These are phyloP conservation scores for Populus tremula DNA, from an alignment of 345 rosid species.

Conservation along the genomic window DNA sequence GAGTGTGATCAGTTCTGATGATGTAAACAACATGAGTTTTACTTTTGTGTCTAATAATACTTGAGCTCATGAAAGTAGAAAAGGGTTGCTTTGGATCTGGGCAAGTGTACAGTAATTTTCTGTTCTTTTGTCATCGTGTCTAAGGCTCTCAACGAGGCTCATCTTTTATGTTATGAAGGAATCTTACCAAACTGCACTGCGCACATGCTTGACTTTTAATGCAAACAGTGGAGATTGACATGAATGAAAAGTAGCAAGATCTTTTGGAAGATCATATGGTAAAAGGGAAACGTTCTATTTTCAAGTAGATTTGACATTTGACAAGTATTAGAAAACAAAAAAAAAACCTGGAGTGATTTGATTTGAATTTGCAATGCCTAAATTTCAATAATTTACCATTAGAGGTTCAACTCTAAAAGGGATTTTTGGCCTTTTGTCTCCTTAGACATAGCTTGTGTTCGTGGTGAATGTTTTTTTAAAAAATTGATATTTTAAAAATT, in stretches of 20 bases:
- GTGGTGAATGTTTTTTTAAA: too few relatives aligned
- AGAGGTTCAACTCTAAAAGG: too few relatives aligned
- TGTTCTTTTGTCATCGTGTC: neutral
- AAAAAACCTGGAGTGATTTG: neutral
- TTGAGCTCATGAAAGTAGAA: neutral
- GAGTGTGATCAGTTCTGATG: slow-evolving; percentile 4
- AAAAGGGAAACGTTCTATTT: neutral
- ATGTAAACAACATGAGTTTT: neutral
- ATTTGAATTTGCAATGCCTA: too few relatives aligned
- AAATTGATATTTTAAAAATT: too few relatives aligned
- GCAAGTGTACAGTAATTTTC: neutral
- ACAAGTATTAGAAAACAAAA: neutral
- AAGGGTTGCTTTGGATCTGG: slow-evolving; percentile 23
- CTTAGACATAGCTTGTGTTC: too few relatives aligned
- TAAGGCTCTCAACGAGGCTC: neutral
- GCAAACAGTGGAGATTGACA: slow-evolving; percentile 1
- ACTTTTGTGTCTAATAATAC: neutral
- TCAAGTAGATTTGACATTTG: neutral
- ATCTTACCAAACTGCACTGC: neutral
- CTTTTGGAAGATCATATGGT: neutral
- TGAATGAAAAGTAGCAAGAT: neutral
- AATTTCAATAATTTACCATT: too few relatives aligned
- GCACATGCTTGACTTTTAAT: slow-evolving; percentile 25
- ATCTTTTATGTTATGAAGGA: slow-evolving; percentile 1
- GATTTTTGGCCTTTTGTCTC: too few relatives aligned